Base-by-base conservation (phyloP, 2,329 filamentous ascomycete genomes). In the Colletotrichum paranaense region DNA sequence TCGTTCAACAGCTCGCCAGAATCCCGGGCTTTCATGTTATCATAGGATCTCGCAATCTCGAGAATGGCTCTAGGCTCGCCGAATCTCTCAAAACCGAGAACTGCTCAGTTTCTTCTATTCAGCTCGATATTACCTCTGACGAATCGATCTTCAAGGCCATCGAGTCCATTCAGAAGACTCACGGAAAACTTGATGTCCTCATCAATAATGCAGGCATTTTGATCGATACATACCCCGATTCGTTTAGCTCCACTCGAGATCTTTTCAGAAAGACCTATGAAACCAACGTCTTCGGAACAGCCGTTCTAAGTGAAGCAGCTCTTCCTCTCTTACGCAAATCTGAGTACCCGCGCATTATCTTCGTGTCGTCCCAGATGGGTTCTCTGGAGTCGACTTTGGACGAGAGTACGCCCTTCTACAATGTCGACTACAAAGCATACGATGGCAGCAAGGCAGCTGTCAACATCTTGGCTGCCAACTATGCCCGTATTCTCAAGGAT, bases 361-460 rank as follows among this genome's bases (percentile, higher is more conserved):
- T 85, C 62, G 80, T 86, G 0, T 81, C 80, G 0, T 82, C 80
- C 24, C 64, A 75, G 3, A 80, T 84, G 75, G 84, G 81, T 0
- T 83, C 81, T 8, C 55, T 86, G 2, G 63, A 74, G 0, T 62
- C 76, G 16, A 72, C 80, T 0, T 73, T 76, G 1, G 80, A 85
- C 66, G 77, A 78, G 57, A 74, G 69, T 0, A 81, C 75, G 0
- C 28, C 66, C 1, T 80, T 68, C 11, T 82, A 82, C 58, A 67
- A 62, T 1, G 72, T 76, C 19, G 79, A 81, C 5, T 80, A 78
- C 59, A 82, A 79, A 42, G 76, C 78, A 1, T 86, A 87, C 66
- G 77, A 82, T 14, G 74, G 78, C 5, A 85, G 82, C 76, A 87
- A 87, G 73, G 82, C 84, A 1, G 85, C 84, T 0, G 28, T 86